Evolutionary conservation across 345 rosid genomes (phyloP), one percentile per base, ranked within the genome.

Genomic region (Kernera saxatilis): DNA sequence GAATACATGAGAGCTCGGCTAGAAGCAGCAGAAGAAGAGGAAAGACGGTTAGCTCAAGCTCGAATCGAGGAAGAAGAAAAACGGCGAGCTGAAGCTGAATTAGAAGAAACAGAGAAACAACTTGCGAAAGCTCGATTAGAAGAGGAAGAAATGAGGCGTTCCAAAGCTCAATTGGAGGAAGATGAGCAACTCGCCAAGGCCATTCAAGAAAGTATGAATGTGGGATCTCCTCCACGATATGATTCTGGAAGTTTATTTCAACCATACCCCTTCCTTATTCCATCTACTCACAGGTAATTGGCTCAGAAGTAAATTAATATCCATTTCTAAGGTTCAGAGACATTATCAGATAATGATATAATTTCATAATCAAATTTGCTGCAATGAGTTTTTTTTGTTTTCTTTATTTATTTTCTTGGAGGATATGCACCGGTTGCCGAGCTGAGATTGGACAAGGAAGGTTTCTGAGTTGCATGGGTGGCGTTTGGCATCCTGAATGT

Each of bases 181-280:
- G 99, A 92, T 54, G 98, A 88, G 76, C 82, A 71, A 70, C 88
- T 95, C 1, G 98, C 99, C 19, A 87, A 71, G 83, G 98, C 97
- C 73, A 41, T 95, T 68, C 96, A 95, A 83, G 92, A 90, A 73
- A 95, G 98, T 73, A 69, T 92, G 75, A 74, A 19, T 35, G 29
- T 79, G 21, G 89, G 80, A 19, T 77, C 87, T 64, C 88, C 92
- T 77, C 88, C 93, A 55, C 79, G 61, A 62, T 56, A 80, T 79
- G 86, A 79, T 70, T 48, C 54, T 18, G 81, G 76, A 65, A 86
- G 63, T 64, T 27, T 73, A 30, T 79, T 82, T 72, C 93, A 79
- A 48, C 90, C 86, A 45, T 68, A 62, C 78, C 83, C 97, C 0
- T 82, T 76, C 82, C 72, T 83, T 69, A 75, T 72, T 53, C 86